A percentile compares a stretch with the other conserved stretches of the same genome.
Conservation (phyloP, 2,329 filamentous ascomycete genomes). For the Setomelanomma holmii region DNA sequence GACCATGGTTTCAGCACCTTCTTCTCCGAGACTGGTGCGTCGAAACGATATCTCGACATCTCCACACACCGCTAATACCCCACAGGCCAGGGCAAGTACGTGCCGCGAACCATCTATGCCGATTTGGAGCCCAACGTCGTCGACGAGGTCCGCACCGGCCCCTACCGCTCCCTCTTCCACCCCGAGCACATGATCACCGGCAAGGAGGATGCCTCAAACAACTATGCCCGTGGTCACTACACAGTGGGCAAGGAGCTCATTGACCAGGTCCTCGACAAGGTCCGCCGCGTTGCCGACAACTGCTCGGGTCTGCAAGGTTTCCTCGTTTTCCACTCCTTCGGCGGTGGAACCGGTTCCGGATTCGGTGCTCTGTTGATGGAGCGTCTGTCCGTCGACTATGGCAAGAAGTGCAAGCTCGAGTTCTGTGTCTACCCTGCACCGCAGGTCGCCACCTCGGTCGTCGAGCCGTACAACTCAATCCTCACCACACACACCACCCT, state of each 20-base stretch:
- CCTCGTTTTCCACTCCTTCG: constrained; percentile 99
- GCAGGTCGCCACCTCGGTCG: constrained; percentile 94
- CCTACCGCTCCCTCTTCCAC: constrained; percentile 97
- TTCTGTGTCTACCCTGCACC: constrained; percentile 99
- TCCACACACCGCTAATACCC: constrained; percentile 29
- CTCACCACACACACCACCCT: constrained; percentile 98
- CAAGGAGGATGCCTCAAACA: constrained; percentile 99
- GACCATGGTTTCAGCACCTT: constrained; percentile 99
- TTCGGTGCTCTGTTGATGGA: constrained; percentile 99
- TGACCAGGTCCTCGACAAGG: constrained; percentile 96
- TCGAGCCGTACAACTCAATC: constrained; percentile 99
- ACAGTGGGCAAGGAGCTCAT: constrained; percentile 99
- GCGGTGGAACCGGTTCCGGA: constrained; percentile 97
- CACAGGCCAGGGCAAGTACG: constrained; percentile 95
- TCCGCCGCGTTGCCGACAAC: constrained; percentile 94
- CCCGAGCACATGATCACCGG: constrained; percentile 99
- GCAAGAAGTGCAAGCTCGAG: constrained; percentile 99
- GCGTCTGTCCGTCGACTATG: constrained; percentile 97
- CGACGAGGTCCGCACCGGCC: constrained; percentile 97
- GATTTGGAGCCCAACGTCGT: constrained; percentile 99
- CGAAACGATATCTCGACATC: constrained; percentile 8
- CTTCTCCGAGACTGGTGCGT: constrained; percentile 98
- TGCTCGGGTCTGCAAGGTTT: constrained; percentile 98
- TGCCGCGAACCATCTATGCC: constrained; percentile 98
- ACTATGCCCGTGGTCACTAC: constrained; percentile 99